Base-by-base conservation (phyloP, 768 basidiomycete species). In the Clitopilus passeckerianus region DNA sequence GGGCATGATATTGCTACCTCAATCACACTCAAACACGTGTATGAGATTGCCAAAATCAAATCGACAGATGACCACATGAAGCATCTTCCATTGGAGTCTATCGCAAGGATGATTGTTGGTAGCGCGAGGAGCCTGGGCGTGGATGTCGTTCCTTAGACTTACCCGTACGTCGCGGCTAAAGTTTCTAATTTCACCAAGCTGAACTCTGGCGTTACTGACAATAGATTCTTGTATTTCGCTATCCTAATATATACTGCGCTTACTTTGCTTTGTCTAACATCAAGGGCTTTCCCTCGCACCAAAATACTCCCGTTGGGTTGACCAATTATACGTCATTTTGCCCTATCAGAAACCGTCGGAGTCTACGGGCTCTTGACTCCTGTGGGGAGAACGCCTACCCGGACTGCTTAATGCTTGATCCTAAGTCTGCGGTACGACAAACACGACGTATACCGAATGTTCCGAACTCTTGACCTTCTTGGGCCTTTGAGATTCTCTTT, bases 31-130 rank as follows among this genome's bases (percentile, higher is more conserved):
- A 99, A 99, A 80, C 95, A 98, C 80, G 84, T 98, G 71, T 98
- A 95, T 74, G 97, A 98, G 80, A 97, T 99, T 71, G 93, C 96
- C 35, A 96, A 92, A 82, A 91, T 99, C 73, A 99, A 99, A 79
- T 82, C 86, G 57, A 85, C 82, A 68, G 97, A 99, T 76, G 89
- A 89, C 63, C 89, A 93, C 72, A 77, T 97, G 80, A 90, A 84
- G 76, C 90, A 90, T 69, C 80, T 97, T 63, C 84, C 86, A 63
- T 80, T 96, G 63, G 91, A 97, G 78, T 86, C 86, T 66, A 89
- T 99, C 56, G 89, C 93, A 27, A 88, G 88, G 69, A 91, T 91
- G 71, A 80, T 98, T 63, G 77, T 97, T 64, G 95, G 93, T 54
- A 92, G 90, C 65, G 94, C 94, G 56, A 87, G 79, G 79, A 93